These are phyloP conservation scores for Backusella tuberculispora DNA, from an alignment of 192 early-diverging fungal species.

Conservation along the genomic window DNA sequence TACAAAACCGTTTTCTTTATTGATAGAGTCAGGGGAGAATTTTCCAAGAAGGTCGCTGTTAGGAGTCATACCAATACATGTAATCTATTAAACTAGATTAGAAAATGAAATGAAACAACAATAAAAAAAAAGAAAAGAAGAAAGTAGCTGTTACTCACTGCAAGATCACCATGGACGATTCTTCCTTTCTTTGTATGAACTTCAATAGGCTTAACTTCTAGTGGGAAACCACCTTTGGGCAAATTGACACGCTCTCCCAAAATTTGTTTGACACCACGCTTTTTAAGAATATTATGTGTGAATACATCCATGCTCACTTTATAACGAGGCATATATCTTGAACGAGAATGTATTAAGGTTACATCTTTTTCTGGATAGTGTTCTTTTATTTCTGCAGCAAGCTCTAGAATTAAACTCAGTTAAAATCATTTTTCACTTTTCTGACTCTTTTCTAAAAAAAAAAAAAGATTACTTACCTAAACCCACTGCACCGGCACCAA, in stretches of 20 bases:
- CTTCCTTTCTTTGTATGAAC: slow-evolving; percentile 50
- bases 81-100: slow-evolving; percentile 55
- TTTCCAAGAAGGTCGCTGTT: slow-evolving; percentile 65
- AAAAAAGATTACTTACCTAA: slow-evolving; percentile 36
- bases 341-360: slow-evolving; percentile 65
- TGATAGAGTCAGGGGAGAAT: slow-evolving; percentile 56
- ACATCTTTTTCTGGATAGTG: slow-evolving; percentile 64
- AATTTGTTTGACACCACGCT: slow-evolving; percentile 47
- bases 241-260: slow-evolving; percentile 55
- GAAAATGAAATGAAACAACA: background rate
- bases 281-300: slow-evolving; percentile 55
- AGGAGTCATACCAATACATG: slow-evolving; percentile 74
- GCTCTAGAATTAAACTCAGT: slow-evolving; percentile 44
- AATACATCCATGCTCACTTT: slow-evolving; percentile 59
- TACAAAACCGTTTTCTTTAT: slow-evolving; percentile 61
- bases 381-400: slow-evolving; percentile 75
- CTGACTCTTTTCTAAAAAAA: background rate
- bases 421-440: background rate
- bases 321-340: slow-evolving; percentile 60
- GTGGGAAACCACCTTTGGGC: slow-evolving; percentile 61
- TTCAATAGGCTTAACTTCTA: slow-evolving; percentile 50
- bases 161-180: slow-evolving; percentile 48
- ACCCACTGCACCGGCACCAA: slow-evolving; percentile 79
- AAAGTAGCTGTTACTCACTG: slow-evolving; percentile 32
- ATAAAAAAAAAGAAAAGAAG: no score